phyloP scores from a whole-genome alignment of 1,284 basidiomycete genomes.

The Apiotrichum sp. region DNA sequence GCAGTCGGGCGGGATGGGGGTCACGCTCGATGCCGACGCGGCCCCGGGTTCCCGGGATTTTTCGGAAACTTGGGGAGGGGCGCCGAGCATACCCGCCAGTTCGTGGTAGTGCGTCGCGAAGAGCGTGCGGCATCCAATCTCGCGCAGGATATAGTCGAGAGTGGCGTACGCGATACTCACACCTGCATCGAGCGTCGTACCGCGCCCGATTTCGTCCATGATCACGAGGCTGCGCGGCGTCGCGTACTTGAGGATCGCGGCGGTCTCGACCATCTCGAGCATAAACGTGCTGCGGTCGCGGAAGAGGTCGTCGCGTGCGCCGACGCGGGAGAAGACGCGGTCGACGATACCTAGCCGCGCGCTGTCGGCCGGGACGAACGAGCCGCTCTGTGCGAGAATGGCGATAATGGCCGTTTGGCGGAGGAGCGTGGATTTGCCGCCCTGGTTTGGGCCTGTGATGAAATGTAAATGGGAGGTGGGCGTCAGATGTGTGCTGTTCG shows the following conservation, averaged over 20 bases:
- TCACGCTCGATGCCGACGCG: conserved; percentile 11
- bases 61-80: neutral
- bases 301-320: conserved; percentile 91
- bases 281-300: conserved; percentile 87
- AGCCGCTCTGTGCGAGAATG: conserved; percentile 86
- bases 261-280: conserved; percentile 50
- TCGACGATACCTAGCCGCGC: conserved; percentile 83
- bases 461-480: conserved; percentile 60
- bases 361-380: conserved; percentile 80
- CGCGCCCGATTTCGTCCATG: conserved; percentile 93
- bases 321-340: conserved; percentile 86
- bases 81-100: conserved; percentile 72
- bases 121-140: conserved; percentile 72
- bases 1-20: conserved; percentile 13
- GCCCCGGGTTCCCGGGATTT: conserved; percentile 37
- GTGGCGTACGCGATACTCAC: conserved; percentile 89
- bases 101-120: conserved; percentile 99
- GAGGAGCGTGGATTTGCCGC: conserved; percentile 82
- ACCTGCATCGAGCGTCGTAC: conserved; percentile 87
- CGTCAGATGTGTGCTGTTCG: conserved; percentile 68
- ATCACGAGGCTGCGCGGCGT: conserved; percentile 80
- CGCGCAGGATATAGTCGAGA: conserved; percentile 67
- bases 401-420: conserved; percentile 86
- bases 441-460: conserved; percentile 97
- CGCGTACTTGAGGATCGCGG: conserved; percentile 61